Evolutionary conservation across 225 moss, liverwort and hornwort genomes (phyloP), one percentile per base, ranked within the genome.

Genomic region (Marchantia polymorpha): DNA sequence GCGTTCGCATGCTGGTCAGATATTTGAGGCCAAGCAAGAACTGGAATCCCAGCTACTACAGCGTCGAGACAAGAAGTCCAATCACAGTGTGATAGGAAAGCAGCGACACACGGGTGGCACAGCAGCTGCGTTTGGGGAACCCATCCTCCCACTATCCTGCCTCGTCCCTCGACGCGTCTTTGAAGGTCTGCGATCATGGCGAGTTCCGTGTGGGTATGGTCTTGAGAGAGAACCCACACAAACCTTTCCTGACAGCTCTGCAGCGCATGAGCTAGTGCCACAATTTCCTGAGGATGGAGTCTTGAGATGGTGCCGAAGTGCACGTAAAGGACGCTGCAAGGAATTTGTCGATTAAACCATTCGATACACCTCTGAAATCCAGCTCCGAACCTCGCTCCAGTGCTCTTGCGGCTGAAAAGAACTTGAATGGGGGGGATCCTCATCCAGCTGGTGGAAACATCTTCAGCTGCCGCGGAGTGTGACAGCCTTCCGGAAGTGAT

Each of bases 31-130:
- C 83, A 87, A 2, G 83, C 67, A 31, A 87, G 74, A 8, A 87
- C 76, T 2, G 86, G 81, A 4, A 87, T 63, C 1, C 83, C 84
- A 19, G 23, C 52, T 23, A 10, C 27, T 19, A 84, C 75, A 25
- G 52, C 47, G 72, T 87, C 86, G 48, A 87, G 13, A 10, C 59
- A 27, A 9, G 86, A 87, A 49, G 81, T 81, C 86, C 86, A 87
- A 50, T 83, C 83, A 56, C 83, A 86, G 60, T 83, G 83, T 60
- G 86, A 64, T 20, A 80, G 1, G 51, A 87, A 87, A 26, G 81
- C 81, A 12, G 78, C 78, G 19, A 82, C 75, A 10, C 81, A 83
- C 11, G 75, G 53, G 26, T 87, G 84, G 2, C 61, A n/a, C 2
- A 87, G 80, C 30, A 84, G 49, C 14, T 79, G 78, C 0, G 8